phyloP scores from a whole-genome alignment of 1,139 yeast genomes.

The Kodamaea ohmeri region DNA sequence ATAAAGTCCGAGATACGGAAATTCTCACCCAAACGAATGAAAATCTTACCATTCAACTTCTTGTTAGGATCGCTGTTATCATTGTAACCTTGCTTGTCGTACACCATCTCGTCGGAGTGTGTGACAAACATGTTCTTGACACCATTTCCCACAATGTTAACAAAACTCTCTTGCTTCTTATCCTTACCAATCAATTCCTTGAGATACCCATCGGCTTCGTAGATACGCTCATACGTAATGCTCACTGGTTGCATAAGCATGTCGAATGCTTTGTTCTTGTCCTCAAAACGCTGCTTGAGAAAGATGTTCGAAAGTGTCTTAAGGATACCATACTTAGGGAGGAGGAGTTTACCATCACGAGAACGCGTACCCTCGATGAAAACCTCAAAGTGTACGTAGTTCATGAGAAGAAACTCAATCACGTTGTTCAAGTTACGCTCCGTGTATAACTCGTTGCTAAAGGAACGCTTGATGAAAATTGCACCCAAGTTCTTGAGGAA shows the following conservation, averaged over 20 bases:
- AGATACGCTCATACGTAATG: conserved; percentile 64
- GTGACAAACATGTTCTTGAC: conserved; percentile 24
- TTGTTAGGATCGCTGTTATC: conserved; percentile 25
- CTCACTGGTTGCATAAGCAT: conserved; percentile 54
- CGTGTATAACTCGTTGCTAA: conserved; percentile 52
- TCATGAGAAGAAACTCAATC: conserved; percentile 49
- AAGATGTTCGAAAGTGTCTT: conserved; percentile 49
- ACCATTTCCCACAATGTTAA: conserved; percentile 37
- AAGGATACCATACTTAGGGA: conserved; percentile 65
- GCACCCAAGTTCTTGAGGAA: conserved; percentile 46
- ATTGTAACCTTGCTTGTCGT: conserved; percentile 20
- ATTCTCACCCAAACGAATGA: conserved; percentile 35
- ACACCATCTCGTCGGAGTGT: conserved; percentile 9
- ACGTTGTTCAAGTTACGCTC: conserved; percentile 56
- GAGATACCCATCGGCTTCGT: conserved; percentile 62
- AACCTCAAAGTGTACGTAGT: conserved; percentile 58
- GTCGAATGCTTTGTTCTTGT: conserved; percentile 44
- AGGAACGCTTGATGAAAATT: conserved; percentile 45
- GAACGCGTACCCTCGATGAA: conserved; percentile 69
- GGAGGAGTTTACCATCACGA: conserved; percentile 60
- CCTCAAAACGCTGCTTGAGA: conserved; percentile 41
- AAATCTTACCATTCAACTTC: conserved; percentile 39
- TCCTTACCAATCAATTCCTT: conserved; percentile 60
- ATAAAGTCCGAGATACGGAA: conserved; percentile 32
- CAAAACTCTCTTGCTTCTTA: conserved; percentile 48